These are phyloP conservation scores for Coemansia sp. DNA, from an alignment of 192 early-diverging fungal species.

Conservation along the genomic window DNA sequence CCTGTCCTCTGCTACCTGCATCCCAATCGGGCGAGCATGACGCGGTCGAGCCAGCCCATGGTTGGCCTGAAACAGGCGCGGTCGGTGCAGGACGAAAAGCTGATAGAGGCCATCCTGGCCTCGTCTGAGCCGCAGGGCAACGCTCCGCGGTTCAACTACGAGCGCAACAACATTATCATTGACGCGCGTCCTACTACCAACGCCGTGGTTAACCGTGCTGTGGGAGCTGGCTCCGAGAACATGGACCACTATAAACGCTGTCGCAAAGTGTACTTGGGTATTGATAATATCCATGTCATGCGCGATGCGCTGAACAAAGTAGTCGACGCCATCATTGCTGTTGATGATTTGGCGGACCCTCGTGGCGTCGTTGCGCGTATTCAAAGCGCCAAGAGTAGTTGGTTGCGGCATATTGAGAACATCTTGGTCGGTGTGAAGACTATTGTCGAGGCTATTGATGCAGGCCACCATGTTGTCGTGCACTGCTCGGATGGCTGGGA, in stretches of 20 bases:
- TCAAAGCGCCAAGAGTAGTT: constrained; percentile 67
- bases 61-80: constrained; percentile 92
- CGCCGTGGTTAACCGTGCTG: constrained; percentile 84
- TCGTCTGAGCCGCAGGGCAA: constrained; percentile 49
- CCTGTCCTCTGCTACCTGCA: constrained; percentile 90
- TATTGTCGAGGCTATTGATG: constrained; percentile 74
- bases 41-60: constrained; percentile 91
- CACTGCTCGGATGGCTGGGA: constrained; percentile 99
- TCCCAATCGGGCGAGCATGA: constrained; percentile 81
- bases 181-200: constrained; percentile 95
- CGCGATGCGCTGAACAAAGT: constrained; percentile 80
- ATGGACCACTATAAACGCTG: constrained; percentile 89
- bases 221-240: constrained; percentile 93
- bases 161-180: constrained; percentile 79
- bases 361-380: constrained; percentile 50
- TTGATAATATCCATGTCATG: constrained; percentile 99
- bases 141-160: constrained; percentile 46
- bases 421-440: constrained; percentile 74
- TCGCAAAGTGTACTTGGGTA: constrained; percentile 82
- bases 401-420: constrained; percentile 82
- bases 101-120: constrained; percentile 87
- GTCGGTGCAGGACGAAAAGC: constrained; percentile 95
- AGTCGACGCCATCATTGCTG: constrained; percentile 53
- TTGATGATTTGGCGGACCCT: background rate
- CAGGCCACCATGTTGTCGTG: constrained; percentile 80